These are phyloP conservation scores for Arachis monticola DNA, from an alignment of 331 rosid species.

Conservation along the genomic window DNA sequence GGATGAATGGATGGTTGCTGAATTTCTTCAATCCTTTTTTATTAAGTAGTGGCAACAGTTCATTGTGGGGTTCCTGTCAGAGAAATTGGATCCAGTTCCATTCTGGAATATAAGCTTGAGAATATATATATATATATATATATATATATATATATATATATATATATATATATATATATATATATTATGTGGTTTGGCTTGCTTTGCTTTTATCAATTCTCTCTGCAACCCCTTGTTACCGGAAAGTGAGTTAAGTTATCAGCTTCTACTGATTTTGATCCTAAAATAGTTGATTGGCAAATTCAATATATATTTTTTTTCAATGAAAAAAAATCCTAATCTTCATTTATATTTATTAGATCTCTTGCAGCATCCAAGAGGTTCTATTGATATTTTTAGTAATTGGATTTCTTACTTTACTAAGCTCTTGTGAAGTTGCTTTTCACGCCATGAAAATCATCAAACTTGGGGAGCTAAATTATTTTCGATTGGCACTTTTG, in stretches of 20 bases:
- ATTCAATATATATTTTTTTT: background rate
- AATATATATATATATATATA: no score
- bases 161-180: background rate
- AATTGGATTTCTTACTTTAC: conserved; percentile 27
- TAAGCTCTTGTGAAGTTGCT: conserved; percentile 36
- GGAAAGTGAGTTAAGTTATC: conserved; percentile 22
- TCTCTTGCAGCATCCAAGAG: conserved; percentile 33
- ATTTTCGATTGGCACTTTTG: conserved; percentile 36
- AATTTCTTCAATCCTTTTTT: conserved; percentile 26
- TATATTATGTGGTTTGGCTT: conserved; percentile 34
- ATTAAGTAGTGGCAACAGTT: conserved; percentile 34
- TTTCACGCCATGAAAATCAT: conserved; percentile 42
- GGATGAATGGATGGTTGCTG: background rate
- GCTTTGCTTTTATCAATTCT: conserved; percentile 32
- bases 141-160: conserved; percentile 25
- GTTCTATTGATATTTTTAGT: conserved; percentile 17
- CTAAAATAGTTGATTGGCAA: background rate
- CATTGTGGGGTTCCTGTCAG: conserved; percentile 32
- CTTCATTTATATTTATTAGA: conserved; percentile 21
- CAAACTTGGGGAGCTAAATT: conserved; percentile 27
- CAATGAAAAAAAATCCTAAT: background rate
- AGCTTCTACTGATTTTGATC: conserved; percentile 12
- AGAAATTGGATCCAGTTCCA: conserved; percentile 28
- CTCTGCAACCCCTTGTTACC: conserved; percentile 7
- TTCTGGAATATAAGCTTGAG: conserved; percentile 33